A percentile compares a stretch with the other conserved stretches of the same genome.
Conservation (phyloP, 768 basidiomycete genomes). For the Lentinula raphanica region DNA sequence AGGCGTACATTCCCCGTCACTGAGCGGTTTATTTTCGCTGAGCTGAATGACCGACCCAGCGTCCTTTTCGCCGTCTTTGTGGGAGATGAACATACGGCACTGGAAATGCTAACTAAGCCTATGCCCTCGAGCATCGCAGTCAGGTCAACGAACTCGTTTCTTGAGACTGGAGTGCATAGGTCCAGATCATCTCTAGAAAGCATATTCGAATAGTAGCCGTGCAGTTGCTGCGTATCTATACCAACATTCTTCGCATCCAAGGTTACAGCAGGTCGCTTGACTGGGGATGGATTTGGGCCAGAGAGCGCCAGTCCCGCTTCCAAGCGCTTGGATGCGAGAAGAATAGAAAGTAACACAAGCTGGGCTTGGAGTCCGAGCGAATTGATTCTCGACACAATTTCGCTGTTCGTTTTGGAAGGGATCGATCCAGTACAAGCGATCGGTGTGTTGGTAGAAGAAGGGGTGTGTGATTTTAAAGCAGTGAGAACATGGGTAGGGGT, state of each 20-base stretch:
- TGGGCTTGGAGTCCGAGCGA: constrained; percentile 72
- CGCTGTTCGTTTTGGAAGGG: constrained; percentile 39
- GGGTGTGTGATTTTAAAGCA: constrained; percentile 69
- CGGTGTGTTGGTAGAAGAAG: constrained; percentile 24
- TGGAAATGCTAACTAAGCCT: constrained; percentile 50
- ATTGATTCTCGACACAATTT: constrained; percentile 60
- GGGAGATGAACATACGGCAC: constrained; percentile 30
- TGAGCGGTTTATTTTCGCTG: constrained; percentile 28
- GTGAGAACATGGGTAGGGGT: constrained; percentile 65
- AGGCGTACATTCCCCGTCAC: constrained; percentile 46
- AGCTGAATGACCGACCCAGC: constrained; percentile 56
- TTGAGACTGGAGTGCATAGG: constrained; percentile 59
- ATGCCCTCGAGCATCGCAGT: constrained; percentile 67
- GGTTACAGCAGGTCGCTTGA: constrained; percentile 46
- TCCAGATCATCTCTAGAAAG: constrained; percentile 52
- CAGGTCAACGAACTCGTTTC: constrained; percentile 74
- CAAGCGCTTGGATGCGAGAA: constrained; percentile 60
- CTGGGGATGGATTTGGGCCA: constrained; percentile 28
- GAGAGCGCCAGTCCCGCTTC: constrained; percentile 53
- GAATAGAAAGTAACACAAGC: constrained; percentile 56
- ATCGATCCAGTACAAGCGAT: constrained; percentile 15
- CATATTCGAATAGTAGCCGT: constrained; percentile 57
- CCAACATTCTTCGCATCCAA: constrained; percentile 26
- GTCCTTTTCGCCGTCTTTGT: constrained; percentile 45
- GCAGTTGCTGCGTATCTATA: constrained; percentile 57